Evolutionary conservation across 2,329 filamentous ascomycete species (phyloP).

Genomic region (Leptographium lundbergii): DNA sequence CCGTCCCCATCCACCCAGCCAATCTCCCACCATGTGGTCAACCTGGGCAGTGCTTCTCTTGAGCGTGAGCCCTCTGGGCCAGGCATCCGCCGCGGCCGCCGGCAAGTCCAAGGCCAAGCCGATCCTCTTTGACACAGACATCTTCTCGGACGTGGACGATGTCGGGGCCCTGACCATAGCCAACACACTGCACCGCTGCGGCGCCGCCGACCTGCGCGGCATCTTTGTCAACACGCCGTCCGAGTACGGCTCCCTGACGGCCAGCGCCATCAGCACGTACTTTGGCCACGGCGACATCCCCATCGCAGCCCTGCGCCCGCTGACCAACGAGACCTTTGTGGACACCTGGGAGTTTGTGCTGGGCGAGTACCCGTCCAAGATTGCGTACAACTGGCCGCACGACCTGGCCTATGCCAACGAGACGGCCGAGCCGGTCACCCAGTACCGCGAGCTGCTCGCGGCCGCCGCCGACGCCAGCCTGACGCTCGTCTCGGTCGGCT

Average conservation of each 20-base stretch:
- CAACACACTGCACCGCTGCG: conserved; percentile 2
- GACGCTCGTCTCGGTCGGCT: conserved; percentile 31
- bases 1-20: background rate
- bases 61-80: background rate
- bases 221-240: conserved; percentile 29
- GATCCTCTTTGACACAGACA: conserved; percentile 32
- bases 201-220: conserved; percentile 20
- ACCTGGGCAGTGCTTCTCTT: background rate
- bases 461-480: conserved; percentile 26
- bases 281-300: conserved; percentile 24
- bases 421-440: conserved; percentile 26
- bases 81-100: background rate
- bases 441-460: conserved; percentile 31
- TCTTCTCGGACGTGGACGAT: conserved; percentile 34
- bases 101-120: conserved; percentile 16
- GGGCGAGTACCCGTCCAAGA: conserved; percentile 32
- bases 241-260: conserved; percentile 27
- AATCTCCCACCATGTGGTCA: background rate
- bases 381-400: conserved; percentile 28
- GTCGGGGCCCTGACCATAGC: conserved; percentile 7
- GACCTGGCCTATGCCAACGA: conserved; percentile 22
- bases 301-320: conserved; percentile 25
- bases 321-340: conserved; percentile 30
- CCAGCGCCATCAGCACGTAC: conserved; percentile 27
- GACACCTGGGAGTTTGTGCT: conserved; percentile 19